These are phyloP conservation scores for Vigna hirtella DNA, from an alignment of 306 rosid species.

Conservation along the genomic window DNA sequence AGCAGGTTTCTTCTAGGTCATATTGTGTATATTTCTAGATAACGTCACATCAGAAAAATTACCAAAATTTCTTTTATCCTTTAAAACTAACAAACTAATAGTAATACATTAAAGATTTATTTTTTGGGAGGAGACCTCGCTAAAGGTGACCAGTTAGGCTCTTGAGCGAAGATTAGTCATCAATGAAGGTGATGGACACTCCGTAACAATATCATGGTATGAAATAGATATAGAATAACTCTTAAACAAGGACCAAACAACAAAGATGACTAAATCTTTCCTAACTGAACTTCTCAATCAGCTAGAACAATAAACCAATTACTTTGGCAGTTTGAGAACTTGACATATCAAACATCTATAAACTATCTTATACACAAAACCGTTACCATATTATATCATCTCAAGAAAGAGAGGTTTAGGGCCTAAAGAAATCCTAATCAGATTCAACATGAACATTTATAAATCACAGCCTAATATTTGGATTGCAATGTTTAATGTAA, in stretches of 20 bases:
- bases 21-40: neutral
- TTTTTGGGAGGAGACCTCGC: neutral
- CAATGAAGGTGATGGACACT: too few relatives aligned
- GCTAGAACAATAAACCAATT: slow-evolving; percentile 40
- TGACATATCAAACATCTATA: slow-evolving; percentile 23
- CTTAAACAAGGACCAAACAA: slow-evolving; percentile 20
- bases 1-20: slow-evolving; percentile 16
- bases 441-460: slow-evolving; percentile 10
- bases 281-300: slow-evolving; percentile 33
- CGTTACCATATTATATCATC: slow-evolving; percentile 6
- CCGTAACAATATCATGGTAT: too few relatives aligned
- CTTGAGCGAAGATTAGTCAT: neutral
- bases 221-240: neutral
- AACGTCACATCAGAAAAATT: slow-evolving; percentile 3
- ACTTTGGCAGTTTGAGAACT: slow-evolving; percentile 28
- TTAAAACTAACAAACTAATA: slow-evolving; percentile 11
- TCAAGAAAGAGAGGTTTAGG: slow-evolving; percentile 9
- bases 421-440: slow-evolving; percentile 34
- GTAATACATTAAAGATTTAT: slow-evolving; percentile 12
- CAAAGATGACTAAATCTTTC: slow-evolving; percentile 24
- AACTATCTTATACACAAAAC: slow-evolving; percentile 16
- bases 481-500: slow-evolving; percentile 30
- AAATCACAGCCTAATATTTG: slow-evolving; percentile 26
- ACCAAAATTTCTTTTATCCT: neutral
- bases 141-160: neutral